Evolutionary conservation across 2,329 filamentous ascomycete species (phyloP).

Genomic region (Cercospora sesami): DNA sequence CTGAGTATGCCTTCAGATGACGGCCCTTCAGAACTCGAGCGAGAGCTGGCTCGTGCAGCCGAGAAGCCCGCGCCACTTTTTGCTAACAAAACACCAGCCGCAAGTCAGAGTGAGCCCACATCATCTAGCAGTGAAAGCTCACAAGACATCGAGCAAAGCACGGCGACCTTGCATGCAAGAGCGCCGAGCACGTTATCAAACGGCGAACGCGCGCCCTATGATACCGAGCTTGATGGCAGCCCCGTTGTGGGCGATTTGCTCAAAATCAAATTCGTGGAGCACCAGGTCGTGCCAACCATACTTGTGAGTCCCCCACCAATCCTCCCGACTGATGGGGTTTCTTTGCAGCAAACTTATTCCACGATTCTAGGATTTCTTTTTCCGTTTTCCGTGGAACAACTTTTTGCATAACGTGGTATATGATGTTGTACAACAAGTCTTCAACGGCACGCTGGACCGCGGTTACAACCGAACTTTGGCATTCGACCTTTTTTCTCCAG

Average conservation of each 20-base stretch:
- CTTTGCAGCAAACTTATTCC: slow-evolving; percentile 13
- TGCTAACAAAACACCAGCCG: slow-evolving; percentile 48
- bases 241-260: slow-evolving; percentile 92
- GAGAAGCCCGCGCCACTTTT: slow-evolving; percentile 66
- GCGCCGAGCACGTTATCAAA: slow-evolving; percentile 24
- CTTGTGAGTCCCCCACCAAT: slow-evolving; percentile 61
- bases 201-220: slow-evolving; percentile 47
- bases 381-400: slow-evolving; percentile 98
- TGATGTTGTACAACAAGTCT: slow-evolving; percentile 97
- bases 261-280: slow-evolving; percentile 94
- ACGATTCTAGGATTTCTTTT: slow-evolving; percentile 81
- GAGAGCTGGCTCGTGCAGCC: slow-evolving; percentile 53
- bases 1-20: slow-evolving; percentile 39
- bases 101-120: slow-evolving; percentile 9
- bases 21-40: slow-evolving; percentile 36
- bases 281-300: slow-evolving; percentile 92
- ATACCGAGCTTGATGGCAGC: slow-evolving; percentile 60
- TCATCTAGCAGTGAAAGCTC: slow-evolving; percentile 16
- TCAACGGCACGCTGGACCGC: slow-evolving; percentile 96
- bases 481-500: slow-evolving; percentile 72
- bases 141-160: slow-evolving; percentile 35
- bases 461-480: slow-evolving; percentile 89
- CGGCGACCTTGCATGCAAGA: slow-evolving; percentile 37
- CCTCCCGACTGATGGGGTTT: neutral
- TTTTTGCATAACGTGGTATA: slow-evolving; percentile 99